Percentiles rank a stretch among this genome's conserved stretches.
Conservation (phyloP, 2,329 filamentous ascomycete genomes). For the Fusarium cyanostomum region DNA sequence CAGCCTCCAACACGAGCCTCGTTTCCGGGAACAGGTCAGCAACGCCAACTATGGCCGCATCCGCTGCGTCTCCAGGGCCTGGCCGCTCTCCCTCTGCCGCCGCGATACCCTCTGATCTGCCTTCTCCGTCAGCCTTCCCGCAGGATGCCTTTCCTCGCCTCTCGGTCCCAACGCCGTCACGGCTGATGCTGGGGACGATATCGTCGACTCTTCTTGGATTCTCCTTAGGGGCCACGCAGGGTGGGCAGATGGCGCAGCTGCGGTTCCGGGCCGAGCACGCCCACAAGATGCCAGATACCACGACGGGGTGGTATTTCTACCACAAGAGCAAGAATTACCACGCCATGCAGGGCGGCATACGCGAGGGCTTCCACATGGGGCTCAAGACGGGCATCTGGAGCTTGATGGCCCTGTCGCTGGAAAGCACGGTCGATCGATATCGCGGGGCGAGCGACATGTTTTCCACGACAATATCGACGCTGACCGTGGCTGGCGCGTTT, state of each 20-base stretch:
- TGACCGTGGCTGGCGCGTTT: constrained; percentile 87
- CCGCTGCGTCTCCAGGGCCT: constrained; percentile 24
- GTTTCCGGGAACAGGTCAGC: too few species aligned
- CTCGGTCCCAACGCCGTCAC: constrained; percentile 70
- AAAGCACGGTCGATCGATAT: constrained; percentile 84
- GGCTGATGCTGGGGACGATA: constrained; percentile 71
- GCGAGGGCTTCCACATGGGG: constrained; percentile 82
- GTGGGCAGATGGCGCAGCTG: constrained; percentile 77
- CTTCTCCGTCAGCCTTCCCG: constrained; percentile 34
- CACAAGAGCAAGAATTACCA: constrained; percentile 98
- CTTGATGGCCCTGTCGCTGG: constrained; percentile 79
- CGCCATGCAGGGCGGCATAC: constrained; percentile 77
- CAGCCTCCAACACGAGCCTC: constrained; percentile 30
- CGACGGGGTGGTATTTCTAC: constrained; percentile 96
- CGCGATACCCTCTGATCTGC: constrained; percentile 25
- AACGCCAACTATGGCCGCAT: constrained; percentile 17
- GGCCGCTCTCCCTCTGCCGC: constrained; percentile 23
- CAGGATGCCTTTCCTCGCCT: constrained; percentile 56
- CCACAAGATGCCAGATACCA: constrained; percentile 85
- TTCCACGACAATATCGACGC: constrained; percentile 82
- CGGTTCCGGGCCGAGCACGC: constrained; percentile 96
- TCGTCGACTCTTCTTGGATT: constrained; percentile 75
- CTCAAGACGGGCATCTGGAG: constrained; percentile 76
- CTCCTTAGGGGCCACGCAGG: constrained; percentile 75
- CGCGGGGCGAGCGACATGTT: constrained; percentile 76